Percentiles rank a stretch among this genome's conserved stretches.
Conservation (phyloP, 2,329 filamentous ascomycete genomes). For the Emmonsiellopsis sp. region DNA sequence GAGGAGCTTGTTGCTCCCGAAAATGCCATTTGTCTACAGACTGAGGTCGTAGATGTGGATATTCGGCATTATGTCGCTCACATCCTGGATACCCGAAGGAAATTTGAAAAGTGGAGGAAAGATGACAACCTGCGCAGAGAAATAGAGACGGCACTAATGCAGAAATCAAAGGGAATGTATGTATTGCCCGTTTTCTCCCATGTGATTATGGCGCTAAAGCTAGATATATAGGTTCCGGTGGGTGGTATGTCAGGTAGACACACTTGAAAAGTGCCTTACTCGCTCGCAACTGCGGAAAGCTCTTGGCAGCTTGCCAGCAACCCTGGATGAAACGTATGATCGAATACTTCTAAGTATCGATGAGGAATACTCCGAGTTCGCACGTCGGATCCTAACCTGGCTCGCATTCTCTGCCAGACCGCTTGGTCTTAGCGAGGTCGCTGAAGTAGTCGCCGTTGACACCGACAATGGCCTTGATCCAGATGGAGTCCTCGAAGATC, state of each 20-base stretch:
- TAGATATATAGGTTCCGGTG: conserved; percentile 19
- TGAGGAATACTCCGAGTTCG: conserved; percentile 12
- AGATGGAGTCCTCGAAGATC: conserved; percentile 11
- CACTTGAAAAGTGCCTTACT: conserved; percentile 13
- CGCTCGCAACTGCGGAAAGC: conserved; percentile 15
- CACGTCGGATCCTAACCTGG: conserved; percentile 17
- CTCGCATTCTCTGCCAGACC: conserved; percentile 17
- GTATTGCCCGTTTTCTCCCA: background rate
- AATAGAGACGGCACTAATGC: conserved; percentile 7
- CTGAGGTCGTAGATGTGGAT: conserved; percentile 13
- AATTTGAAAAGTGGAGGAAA: conserved; percentile 11
- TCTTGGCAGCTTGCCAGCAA: conserved; percentile 16
- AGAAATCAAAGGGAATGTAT: conserved; percentile 4
- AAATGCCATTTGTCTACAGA: conserved; percentile 8
- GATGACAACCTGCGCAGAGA: conserved; percentile 4
- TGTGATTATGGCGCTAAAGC: conserved; percentile 1
- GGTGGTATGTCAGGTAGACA: conserved; percentile 19
- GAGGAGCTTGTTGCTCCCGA: conserved; percentile 8
- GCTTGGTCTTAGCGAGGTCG: conserved; percentile 16
- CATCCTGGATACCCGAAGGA: conserved; percentile 9
- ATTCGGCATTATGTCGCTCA: conserved; percentile 16
- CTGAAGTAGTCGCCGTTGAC: conserved; percentile 20
- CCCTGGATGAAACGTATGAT: conserved; percentile 23
- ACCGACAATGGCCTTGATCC: conserved; percentile 8
- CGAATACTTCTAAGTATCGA: conserved; percentile 20